Conservation (phyloP, 371 early-diverging fungal species). For the Mucor plumbeus region DNA sequence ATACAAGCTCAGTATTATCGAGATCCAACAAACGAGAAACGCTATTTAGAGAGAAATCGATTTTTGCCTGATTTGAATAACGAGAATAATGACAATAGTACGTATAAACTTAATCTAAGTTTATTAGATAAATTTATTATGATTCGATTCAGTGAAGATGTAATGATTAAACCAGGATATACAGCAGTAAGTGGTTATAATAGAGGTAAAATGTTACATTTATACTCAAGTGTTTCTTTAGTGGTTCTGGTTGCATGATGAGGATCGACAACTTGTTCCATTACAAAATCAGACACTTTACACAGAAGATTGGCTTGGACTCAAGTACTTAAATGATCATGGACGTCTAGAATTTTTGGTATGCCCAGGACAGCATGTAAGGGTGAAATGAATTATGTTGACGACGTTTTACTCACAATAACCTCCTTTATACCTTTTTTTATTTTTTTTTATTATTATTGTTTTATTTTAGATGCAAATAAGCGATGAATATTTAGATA, state of each 20-base stretch:
- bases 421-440: neutral
- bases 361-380: constrained; percentile 77
- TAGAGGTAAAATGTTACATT: neutral
- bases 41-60: constrained; percentile 75
- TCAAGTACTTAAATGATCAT: constrained; percentile 60
- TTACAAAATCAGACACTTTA: constrained; percentile 67
- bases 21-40: constrained; percentile 62
- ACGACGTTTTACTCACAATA: constrained; percentile 13
- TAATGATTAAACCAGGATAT: constrained; percentile 78
- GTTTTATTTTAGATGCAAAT: constrained; percentile 58
- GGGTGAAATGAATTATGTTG: constrained; percentile 24
- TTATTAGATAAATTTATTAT: constrained; percentile 76
- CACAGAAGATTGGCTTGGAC: constrained; percentile 74
- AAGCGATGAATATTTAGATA: constrained; percentile 55
- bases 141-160: constrained; percentile 79
- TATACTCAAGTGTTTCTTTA: constrained; percentile 24
- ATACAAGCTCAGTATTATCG: constrained; percentile 95
- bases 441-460: no score
- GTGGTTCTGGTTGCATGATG: constrained; percentile 80
- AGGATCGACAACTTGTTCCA: constrained; percentile 53
- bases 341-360: constrained; percentile 65
- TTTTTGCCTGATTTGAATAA: constrained; percentile 91
- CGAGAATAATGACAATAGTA: constrained; percentile 62
- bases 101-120: constrained; percentile 62
- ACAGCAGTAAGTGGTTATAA: constrained; percentile 60